Evolutionary conservation across 192 early-diverging fungal species (phyloP).

Genomic region (Diversispora eburnea): DNA sequence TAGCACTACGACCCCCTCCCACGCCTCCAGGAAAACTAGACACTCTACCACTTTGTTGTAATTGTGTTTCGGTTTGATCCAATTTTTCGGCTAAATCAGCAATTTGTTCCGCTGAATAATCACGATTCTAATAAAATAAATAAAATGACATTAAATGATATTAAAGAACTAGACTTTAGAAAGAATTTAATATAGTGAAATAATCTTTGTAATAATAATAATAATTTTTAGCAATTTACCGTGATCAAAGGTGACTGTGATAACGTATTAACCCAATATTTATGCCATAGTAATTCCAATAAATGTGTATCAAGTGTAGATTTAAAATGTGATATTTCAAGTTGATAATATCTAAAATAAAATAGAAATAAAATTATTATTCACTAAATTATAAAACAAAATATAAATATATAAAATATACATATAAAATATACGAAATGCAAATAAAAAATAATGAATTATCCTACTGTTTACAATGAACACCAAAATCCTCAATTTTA

Average conservation of each 20-base stretch:
- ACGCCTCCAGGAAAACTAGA: slow-evolving; percentile 38
- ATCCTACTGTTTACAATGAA: slow-evolving; percentile 73
- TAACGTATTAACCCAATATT: slow-evolving; percentile 97
- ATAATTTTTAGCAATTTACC: slow-evolving; percentile 41
- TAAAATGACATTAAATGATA: background rate
- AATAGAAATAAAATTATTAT: slow-evolving; percentile 20
- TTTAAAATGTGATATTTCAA: slow-evolving; percentile 91
- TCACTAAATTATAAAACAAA: slow-evolving; percentile 1
- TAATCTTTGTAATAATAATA: too few species aligned
- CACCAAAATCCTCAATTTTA: slow-evolving; percentile 99
- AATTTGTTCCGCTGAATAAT: slow-evolving; percentile 75
- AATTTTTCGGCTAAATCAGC: slow-evolving; percentile 79
- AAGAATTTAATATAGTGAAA: background rate
- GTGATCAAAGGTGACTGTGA: slow-evolving; percentile 87
- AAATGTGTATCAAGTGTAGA: slow-evolving; percentile 82
- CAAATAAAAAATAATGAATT: background rate
- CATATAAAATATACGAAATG: background rate
- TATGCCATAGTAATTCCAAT: slow-evolving; percentile 92
- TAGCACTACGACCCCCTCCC: slow-evolving; percentile 35
- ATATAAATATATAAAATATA: slow-evolving; percentile 1
- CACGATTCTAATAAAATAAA: slow-evolving; percentile 63
- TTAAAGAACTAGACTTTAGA: background rate
- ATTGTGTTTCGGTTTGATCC: slow-evolving; percentile 64
- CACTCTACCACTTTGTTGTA: slow-evolving; percentile 45
- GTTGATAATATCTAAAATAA: slow-evolving; percentile 69